A percentile compares a stretch with the other conserved stretches of the same genome.
These are phyloP conservation scores for Narthecium ossifragum DNA, from an alignment of 106 monocot genomes.

Conservation along the genomic window DNA sequence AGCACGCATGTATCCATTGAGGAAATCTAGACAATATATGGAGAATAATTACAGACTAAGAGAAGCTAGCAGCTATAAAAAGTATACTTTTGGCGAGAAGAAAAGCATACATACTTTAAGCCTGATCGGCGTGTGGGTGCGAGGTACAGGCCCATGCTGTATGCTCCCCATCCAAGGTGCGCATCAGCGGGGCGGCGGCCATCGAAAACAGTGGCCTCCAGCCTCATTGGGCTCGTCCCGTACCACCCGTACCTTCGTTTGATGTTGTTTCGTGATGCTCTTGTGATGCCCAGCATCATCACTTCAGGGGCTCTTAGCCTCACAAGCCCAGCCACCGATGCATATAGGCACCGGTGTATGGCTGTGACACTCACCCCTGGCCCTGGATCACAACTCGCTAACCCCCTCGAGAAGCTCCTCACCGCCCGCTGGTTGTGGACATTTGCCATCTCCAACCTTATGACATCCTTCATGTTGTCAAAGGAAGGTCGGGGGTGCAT, in stretches of 20 bases:
- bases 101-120: constrained; percentile 51
- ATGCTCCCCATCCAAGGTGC: too few relatives aligned
- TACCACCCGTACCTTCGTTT: constrained; percentile 74
- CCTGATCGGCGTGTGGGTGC: constrained; percentile 45
- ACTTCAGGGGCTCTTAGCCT: constrained; percentile 42
- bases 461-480: constrained; percentile 31
- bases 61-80: not conserved
- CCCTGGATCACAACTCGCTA: too few relatives aligned
- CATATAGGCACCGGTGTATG: too few relatives aligned
- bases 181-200: too few relatives aligned
- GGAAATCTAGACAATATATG: not conserved
- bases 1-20: not conserved
- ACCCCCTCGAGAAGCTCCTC: too few relatives aligned
- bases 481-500: too few relatives aligned
- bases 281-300: constrained; percentile 26
- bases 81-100: too few relatives aligned
- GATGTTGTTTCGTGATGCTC: constrained; percentile 40
- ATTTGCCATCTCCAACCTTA: constrained; percentile 26
- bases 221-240: constrained; percentile 25
- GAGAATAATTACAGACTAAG: not conserved
- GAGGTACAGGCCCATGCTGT: constrained; percentile 54
- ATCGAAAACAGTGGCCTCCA: constrained; percentile 14
- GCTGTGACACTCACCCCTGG: too few relatives aligned
- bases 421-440: too few relatives aligned
- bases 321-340: constrained; percentile 42